phyloP scores from a whole-genome alignment of 768 basidiomycete species.

The Tephrocybe sp. region DNA sequence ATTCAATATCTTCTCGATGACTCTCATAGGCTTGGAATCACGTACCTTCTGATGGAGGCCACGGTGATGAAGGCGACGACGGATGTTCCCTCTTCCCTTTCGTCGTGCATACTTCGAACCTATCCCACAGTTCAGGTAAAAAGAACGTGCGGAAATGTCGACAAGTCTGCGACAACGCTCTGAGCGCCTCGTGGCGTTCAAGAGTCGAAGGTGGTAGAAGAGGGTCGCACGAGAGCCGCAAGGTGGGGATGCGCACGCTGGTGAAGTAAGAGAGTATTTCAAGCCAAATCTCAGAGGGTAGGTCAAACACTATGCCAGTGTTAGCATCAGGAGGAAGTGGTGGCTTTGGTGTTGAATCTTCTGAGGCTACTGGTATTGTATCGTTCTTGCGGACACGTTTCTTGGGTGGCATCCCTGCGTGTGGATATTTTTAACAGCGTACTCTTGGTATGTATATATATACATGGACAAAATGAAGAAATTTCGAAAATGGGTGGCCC shows the following conservation, averaged over 20 bases:
- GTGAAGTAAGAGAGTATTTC: conserved; percentile 31
- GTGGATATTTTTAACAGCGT: too few relatives aligned
- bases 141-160: conserved; percentile 25
- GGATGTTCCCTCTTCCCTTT: neutral
- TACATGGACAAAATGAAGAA: too few relatives aligned
- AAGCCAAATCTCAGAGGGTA: conserved; percentile 29
- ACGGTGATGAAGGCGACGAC: too few relatives aligned
- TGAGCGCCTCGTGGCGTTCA: conserved; percentile 27
- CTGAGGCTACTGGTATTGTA: neutral
- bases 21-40: neutral
- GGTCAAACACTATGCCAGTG: conserved; percentile 16
- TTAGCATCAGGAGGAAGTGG: neutral
- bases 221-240: conserved; percentile 4
- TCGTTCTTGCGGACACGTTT: conserved; percentile 4
- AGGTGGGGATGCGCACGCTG: conserved; percentile 20
- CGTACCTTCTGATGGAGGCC: neutral
- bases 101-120: conserved; percentile 28
- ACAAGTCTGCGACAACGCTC: conserved; percentile 36
- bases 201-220: conserved; percentile 21
- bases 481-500: too few relatives aligned
- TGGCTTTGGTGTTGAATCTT: neutral
- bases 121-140: conserved; percentile 29
- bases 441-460: too few relatives aligned
- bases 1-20: neutral
- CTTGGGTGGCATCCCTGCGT: conserved; percentile 3